Conservation (phyloP, 2,329 filamentous ascomycete genomes). For the Calonectria fujianensis region DNA sequence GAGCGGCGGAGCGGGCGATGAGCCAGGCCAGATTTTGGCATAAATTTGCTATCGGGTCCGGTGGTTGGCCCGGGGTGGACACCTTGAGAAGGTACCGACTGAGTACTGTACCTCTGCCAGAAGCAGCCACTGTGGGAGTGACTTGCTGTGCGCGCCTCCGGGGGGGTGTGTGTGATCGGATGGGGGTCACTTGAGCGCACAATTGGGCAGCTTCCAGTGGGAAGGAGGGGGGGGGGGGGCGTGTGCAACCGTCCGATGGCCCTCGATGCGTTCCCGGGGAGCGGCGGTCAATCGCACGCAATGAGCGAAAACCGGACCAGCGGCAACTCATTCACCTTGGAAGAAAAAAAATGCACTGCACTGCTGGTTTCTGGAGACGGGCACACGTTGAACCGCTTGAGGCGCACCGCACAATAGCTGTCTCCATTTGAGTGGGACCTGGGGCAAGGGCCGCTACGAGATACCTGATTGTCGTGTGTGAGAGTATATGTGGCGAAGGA, state of each 20-base stretch:
- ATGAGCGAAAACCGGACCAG: slow-evolving; percentile 52
- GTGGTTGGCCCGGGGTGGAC: slow-evolving; percentile 54
- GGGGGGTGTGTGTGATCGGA: slow-evolving; percentile 32
- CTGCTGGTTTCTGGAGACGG: slow-evolving; percentile 34
- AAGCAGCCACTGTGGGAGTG: slow-evolving; percentile 31
- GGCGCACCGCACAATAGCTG: slow-evolving; percentile 42
- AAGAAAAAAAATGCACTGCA: slow-evolving; percentile 3
- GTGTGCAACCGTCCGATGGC: slow-evolving; percentile 17
- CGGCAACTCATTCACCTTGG: slow-evolving; percentile 35
- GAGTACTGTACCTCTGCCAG: slow-evolving; percentile 19
- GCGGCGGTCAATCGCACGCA: slow-evolving; percentile 41
- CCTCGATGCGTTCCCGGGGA: slow-evolving; percentile 30
- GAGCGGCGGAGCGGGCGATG: slow-evolving; percentile 37
- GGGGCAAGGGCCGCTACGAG: slow-evolving; percentile 26
- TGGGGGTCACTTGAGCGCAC: slow-evolving; percentile 30
- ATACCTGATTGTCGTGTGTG: slow-evolving; percentile 22
- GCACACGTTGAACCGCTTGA: slow-evolving; percentile 48
- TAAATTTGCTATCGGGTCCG: slow-evolving; percentile 56
- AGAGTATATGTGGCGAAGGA: slow-evolving; percentile 4
- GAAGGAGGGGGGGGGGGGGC: slow-evolving; percentile 29
- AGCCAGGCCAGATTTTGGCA: slow-evolving; percentile 53
- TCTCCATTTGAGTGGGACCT: slow-evolving; percentile 34
- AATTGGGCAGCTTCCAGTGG: slow-evolving; percentile 11
- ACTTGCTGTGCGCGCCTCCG: slow-evolving; percentile 27
- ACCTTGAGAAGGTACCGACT: slow-evolving; percentile 34